phyloP scores from a whole-genome alignment of 495 filamentous ascomycete genomes.

The Pyronema domesticum region DNA sequence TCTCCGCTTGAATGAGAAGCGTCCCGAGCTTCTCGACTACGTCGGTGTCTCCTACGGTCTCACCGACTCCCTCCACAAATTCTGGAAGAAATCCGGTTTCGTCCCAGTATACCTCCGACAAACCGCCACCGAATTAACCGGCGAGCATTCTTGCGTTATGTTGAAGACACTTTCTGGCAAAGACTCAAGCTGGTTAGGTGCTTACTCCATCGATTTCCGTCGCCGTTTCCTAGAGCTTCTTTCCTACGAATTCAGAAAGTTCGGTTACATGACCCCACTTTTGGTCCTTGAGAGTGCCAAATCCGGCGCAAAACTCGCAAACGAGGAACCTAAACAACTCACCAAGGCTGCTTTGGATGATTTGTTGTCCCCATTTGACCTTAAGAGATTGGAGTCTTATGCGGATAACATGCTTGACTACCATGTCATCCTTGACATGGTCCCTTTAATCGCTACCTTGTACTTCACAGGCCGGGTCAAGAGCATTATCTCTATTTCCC shows the following conservation, averaged over 20 bases:
- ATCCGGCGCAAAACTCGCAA: constrained; percentile 46
- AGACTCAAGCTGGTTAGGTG: constrained; percentile 68
- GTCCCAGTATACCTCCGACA: constrained; percentile 85
- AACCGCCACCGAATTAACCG: constrained; percentile 88
- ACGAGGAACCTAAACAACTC: constrained; percentile 28
- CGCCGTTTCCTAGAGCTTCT: constrained; percentile 71
- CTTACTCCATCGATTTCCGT: constrained; percentile 85
- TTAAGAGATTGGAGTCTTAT: constrained; percentile 86
- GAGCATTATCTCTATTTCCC: constrained; percentile 46
- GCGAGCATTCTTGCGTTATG: constrained; percentile 98
- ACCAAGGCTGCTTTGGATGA: constrained; percentile 55
- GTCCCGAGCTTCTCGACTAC: constrained; percentile 70
- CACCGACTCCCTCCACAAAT: constrained; percentile 75
- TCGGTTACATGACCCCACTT: constrained; percentile 62
- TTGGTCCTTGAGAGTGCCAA: constrained; percentile 77
- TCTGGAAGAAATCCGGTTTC: constrained; percentile 81
- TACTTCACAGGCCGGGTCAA: constrained; percentile 67
- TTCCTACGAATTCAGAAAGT: constrained; percentile 79
- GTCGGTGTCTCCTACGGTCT: constrained; percentile 89
- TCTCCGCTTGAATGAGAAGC: constrained; percentile 67
- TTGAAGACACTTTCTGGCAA: constrained; percentile 52
- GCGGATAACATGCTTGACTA: constrained; percentile 94
- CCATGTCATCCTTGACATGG: constrained; percentile 87
- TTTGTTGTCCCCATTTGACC: constrained; percentile 71
- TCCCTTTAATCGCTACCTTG: constrained; percentile 59